Base-by-base conservation (phyloP, 768 basidiomycete species). In the Tulasnella sp. region DNA sequence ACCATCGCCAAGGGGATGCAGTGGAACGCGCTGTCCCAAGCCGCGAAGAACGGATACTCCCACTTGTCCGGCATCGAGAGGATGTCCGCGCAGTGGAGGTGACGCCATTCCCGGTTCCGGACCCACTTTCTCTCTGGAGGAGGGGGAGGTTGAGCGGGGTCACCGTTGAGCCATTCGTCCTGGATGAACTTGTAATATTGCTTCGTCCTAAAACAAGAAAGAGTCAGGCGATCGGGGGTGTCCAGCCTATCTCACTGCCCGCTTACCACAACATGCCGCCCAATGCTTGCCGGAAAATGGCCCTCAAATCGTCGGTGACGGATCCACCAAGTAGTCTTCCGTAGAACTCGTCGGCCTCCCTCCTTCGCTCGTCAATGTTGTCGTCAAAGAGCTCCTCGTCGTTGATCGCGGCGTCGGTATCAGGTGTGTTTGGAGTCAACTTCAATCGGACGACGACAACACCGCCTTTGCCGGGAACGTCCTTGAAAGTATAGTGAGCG, bases 61-160 rank as follows among this genome's bases (percentile, higher is more conserved):
- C 97, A 96, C 90, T 99, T 99, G 81, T 99, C 96, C 7, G 97
- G 97, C 97, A 99, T 98, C 14, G 95, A 98, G 44, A 99, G 85
- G 74, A 99, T 89, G 78, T 99, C 97, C 68, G 92, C 92, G 73
- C 95, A 89, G 79, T 98, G 89, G 83, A 99, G 85, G 81, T 99
- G 96, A 75, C 86, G 90, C 97, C 97, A 99, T 77, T 95, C 92
- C 92, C 93, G 85, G 80, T 98, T 99, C 73, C 95, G 84, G 67
- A 96, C 83, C 77, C 83, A 82, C 80, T 95, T 93, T 72, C 97
- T 85, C 77, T 90, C 91, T 0, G 92, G 89, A 7, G 97, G 96
- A 4, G 97, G 97, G 22, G 94, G 86, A 9, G 95, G 96, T 79
- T 99, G 97, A 12, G 91, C 90, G 3, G 94, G 90, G 81, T 99